phyloP scores from a whole-genome alignment of 164 flowering plant genomes.

The Berberis vulgaris region DNA sequence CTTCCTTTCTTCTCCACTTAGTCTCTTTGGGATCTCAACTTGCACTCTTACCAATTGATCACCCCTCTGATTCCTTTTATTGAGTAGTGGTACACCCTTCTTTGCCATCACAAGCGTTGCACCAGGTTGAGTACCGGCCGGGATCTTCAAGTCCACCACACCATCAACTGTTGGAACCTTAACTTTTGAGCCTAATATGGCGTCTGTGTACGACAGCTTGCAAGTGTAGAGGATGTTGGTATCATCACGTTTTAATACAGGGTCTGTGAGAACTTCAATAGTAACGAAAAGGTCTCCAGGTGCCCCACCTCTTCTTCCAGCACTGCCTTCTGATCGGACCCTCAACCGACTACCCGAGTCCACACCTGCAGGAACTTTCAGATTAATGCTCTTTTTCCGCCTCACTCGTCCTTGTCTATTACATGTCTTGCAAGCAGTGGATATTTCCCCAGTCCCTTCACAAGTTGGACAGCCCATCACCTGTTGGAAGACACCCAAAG shows the following conservation, averaged over 20 bases:
- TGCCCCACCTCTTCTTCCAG: conserved; percentile 78
- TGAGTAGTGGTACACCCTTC: conserved; percentile 80
- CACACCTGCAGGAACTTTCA: conserved; percentile 92
- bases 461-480: conserved; percentile 80
- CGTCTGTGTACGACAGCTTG: conserved; percentile 85
- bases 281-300: conserved; percentile 85
- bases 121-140: conserved; percentile 87
- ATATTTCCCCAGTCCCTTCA: conserved; percentile 68
- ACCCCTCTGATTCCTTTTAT: conserved; percentile 71
- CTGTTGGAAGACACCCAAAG: conserved; percentile 90
- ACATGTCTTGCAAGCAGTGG: conserved; percentile 78
- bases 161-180: conserved; percentile 98
- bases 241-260: conserved; percentile 82
- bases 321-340: conserved; percentile 82
- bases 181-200: conserved; percentile 75
- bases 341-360: conserved; percentile 82
- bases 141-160: conserved; percentile 78
- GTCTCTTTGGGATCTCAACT: conserved; percentile 81
- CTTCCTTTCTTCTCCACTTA: conserved; percentile 77
- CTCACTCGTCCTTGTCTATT: conserved; percentile 86
- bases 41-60: conserved; percentile 90
- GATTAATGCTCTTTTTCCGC: conserved; percentile 73
- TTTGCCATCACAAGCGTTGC: conserved; percentile 87
- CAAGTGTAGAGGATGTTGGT: conserved; percentile 84
- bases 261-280: conserved; percentile 72